These are phyloP conservation scores for Sphagnum tenellum DNA, from an alignment of 225 moss, liverwort and hornwort genomes.

Conservation along the genomic window DNA sequence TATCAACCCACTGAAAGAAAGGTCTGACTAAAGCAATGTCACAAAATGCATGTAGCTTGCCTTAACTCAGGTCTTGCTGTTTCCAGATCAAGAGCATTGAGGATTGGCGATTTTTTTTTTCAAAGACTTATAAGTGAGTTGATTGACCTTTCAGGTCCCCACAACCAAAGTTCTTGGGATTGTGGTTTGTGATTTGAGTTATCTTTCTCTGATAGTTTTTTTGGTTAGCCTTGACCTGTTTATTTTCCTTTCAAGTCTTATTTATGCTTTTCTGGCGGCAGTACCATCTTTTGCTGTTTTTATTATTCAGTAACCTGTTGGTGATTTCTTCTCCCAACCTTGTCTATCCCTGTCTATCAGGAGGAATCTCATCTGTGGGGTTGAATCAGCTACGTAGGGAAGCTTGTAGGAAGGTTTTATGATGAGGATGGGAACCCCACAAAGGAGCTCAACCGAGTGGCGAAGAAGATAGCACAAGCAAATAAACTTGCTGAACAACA, in stretches of 20 bases:
- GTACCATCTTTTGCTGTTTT: too few species aligned
- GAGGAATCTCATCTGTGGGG: neutral
- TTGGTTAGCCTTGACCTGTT: too few species aligned
- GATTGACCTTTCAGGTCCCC: too few species aligned
- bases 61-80: constrained; percentile 3
- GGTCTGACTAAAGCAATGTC: too few species aligned
- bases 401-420: constrained; percentile 67
- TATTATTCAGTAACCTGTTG: too few species aligned
- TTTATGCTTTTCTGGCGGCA: too few species aligned
- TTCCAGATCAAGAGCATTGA: constrained; percentile 83
- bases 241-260: too few species aligned
- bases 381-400: constrained; percentile 67
- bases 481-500: constrained; percentile 40
- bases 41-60: too few species aligned
- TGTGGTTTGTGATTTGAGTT: too few species aligned
- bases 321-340: neutral
- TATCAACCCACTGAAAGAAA: too few species aligned
- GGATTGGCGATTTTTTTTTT: constrained; percentile 73
- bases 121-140: constrained; percentile 70
- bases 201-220: too few species aligned
- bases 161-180: too few species aligned
- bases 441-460: constrained; percentile 30
- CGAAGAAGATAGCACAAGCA: constrained; percentile 42
- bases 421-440: constrained; percentile 64
- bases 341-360: neutral